These are phyloP conservation scores for Hura crepitans DNA, from an alignment of 441 rosid species.

Conservation along the genomic window DNA sequence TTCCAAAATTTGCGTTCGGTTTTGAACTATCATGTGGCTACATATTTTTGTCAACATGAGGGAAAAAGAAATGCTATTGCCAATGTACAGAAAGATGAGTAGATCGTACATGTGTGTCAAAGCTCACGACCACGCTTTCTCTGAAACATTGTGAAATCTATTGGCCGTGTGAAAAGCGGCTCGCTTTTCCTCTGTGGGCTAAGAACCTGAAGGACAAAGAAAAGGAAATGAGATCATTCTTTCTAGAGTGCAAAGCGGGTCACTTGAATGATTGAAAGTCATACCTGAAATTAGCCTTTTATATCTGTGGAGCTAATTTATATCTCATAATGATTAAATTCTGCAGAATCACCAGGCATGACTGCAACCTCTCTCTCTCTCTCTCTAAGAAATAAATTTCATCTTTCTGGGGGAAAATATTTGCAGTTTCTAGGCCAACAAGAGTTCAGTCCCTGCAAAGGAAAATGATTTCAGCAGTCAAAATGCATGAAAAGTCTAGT, in stretches of 20 bases:
- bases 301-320: constrained; percentile 15
- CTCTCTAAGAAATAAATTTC: constrained; percentile 19
- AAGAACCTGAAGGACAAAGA: constrained; percentile 21
- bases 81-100: constrained; percentile 23
- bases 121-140: constrained; percentile 4
- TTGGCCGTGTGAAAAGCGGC: constrained; percentile 8
- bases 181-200: constrained; percentile 16
- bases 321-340: neutral
- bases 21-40: constrained; percentile 5
- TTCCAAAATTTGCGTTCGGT: constrained; percentile 4
- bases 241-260: neutral
- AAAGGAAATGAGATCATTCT: neutral
- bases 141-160: constrained; percentile 1
- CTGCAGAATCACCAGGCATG: constrained; percentile 18
- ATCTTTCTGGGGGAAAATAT: constrained; percentile 40
- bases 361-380: constrained; percentile 8
- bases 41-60: neutral
- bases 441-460: constrained; percentile 48
- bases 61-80: too few species aligned
- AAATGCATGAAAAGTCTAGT: too few species aligned
- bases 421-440: constrained; percentile 77
- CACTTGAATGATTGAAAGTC: neutral
- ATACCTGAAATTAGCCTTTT: constrained; percentile 17
- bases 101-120: constrained; percentile 13
- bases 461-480: constrained; percentile 17